These are phyloP conservation scores for Trametes pubescens DNA, from an alignment of 1,284 basidiomycete genomes.

Conservation along the genomic window DNA sequence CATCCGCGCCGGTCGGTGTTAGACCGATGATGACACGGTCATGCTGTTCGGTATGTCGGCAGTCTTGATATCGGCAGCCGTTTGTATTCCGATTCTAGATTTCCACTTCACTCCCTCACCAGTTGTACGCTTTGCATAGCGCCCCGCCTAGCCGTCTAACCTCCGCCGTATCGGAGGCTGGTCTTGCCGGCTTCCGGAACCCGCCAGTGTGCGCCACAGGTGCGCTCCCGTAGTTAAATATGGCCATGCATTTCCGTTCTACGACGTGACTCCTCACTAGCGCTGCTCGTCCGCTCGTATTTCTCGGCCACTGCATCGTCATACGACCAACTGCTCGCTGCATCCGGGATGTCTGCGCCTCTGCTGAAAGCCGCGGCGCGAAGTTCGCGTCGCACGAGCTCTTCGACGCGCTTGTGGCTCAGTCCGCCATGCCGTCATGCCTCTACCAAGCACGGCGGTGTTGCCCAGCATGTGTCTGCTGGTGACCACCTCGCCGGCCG, in stretches of 20 bases:
- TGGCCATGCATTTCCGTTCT: neutral
- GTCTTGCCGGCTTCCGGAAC: neutral
- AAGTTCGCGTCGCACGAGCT: slow-evolving; percentile 7
- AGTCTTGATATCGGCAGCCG: neutral
- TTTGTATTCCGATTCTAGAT: neutral
- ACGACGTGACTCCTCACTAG: neutral
- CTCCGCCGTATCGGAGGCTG: neutral
- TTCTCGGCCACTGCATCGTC: too few relatives aligned
- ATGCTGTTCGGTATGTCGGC: neutral
- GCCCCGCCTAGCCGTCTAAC: neutral
- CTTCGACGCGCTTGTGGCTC: slow-evolving; percentile 14
- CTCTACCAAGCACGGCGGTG: neutral
- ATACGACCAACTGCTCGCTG: too few relatives aligned
- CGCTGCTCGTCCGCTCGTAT: too few relatives aligned
- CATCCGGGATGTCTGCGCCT: neutral
- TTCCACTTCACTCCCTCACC: neutral
- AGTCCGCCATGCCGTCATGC: neutral
- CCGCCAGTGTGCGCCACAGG: neutral
- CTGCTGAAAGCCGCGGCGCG: slow-evolving; percentile 1
- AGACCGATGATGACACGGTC: neutral
- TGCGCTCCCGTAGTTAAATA: neutral
- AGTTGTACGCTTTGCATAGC: neutral
- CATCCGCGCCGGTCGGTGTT: too few relatives aligned
- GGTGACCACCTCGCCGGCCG: slow-evolving; percentile 12
- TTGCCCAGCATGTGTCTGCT: neutral